A percentile compares a stretch with the other conserved stretches of the same genome.
Evolutionary conservation across 2,329 filamentous ascomycete species (phyloP).

Genomic region (Seiridium cupressi): DNA sequence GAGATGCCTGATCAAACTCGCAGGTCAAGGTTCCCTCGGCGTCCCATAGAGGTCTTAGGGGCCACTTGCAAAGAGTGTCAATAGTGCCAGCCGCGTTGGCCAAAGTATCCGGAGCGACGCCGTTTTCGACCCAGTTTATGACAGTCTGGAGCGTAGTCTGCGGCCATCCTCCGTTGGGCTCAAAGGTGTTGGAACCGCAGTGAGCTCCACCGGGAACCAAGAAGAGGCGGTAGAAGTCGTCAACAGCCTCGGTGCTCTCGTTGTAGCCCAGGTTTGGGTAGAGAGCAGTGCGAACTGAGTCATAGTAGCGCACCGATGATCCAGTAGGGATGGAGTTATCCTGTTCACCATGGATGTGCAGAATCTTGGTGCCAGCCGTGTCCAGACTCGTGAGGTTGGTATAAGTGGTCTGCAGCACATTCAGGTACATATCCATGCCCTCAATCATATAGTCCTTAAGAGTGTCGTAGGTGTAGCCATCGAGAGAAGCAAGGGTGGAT

Average conservation of each 20-base stretch:
- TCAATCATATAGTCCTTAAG: conserved; percentile 49
- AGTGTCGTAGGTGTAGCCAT: conserved; percentile 50
- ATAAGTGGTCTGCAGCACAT: conserved; percentile 42
- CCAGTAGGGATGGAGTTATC: conserved; percentile 46
- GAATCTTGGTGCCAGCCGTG: conserved; percentile 44
- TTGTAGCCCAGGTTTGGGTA: conserved; percentile 36
- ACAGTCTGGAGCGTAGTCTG: conserved; percentile 43
- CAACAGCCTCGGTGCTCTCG: conserved; percentile 37
- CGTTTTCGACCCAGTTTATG: conserved; percentile 53
- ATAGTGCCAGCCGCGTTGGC: conserved; percentile 35
- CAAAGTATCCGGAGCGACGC: conserved; percentile 39
- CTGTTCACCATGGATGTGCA: conserved; percentile 52
- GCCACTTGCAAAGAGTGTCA: conserved; percentile 40
- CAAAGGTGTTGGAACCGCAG: conserved; percentile 39
- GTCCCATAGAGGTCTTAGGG: conserved; percentile 38
- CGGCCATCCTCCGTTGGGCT: conserved; percentile 39
- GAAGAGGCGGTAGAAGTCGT: conserved; percentile 41
- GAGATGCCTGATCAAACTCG: conserved; percentile 17
- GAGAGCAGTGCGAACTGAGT: conserved; percentile 50
- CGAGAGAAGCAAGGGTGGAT: conserved; percentile 34
- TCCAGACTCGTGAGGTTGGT: conserved; percentile 46
- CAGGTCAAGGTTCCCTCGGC: conserved; percentile 24
- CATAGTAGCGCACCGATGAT: conserved; percentile 38
- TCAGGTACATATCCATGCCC: conserved; percentile 44
- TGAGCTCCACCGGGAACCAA: conserved; percentile 49